Conservation (phyloP, 495 filamentous ascomycete genomes). For the Daldinia concentrica region DNA sequence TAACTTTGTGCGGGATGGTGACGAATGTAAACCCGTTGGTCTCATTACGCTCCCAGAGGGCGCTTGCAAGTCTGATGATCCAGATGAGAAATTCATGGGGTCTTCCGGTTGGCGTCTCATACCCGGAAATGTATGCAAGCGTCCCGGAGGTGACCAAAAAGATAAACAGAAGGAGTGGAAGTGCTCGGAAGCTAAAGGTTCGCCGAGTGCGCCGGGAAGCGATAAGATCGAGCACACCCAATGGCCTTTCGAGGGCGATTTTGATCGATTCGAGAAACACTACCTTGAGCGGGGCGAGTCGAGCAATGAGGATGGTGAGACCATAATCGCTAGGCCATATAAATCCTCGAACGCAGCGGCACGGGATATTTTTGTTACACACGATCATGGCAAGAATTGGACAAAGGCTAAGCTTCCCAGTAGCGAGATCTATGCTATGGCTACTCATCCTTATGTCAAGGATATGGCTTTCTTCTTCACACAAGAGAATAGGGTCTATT, state of each 20-base stretch:
- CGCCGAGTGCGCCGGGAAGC: slow-evolving; percentile 57
- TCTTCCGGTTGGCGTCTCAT: slow-evolving; percentile 92
- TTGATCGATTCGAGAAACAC: slow-evolving; percentile 68
- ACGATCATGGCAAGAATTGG: slow-evolving; percentile 90
- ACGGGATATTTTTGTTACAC: slow-evolving; percentile 71
- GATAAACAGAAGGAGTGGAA: slow-evolving; percentile 68
- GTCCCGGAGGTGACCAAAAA: slow-evolving; percentile 61
- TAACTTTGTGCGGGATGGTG: slow-evolving; percentile 74
- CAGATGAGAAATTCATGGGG: slow-evolving; percentile 75
- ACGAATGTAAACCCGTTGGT: slow-evolving; percentile 65
- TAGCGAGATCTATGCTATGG: slow-evolving; percentile 71
- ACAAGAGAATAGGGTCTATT: slow-evolving; percentile 70
- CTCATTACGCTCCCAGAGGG: slow-evolving; percentile 66
- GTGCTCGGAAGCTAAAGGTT: slow-evolving; percentile 56
- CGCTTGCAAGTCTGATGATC: slow-evolving; percentile 68
- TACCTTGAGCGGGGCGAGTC: slow-evolving; percentile 84
- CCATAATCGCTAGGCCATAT: slow-evolving; percentile 79
- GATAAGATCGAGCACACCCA: slow-evolving; percentile 68
- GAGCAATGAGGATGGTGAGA: slow-evolving; percentile 75
- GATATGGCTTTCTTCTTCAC: slow-evolving; percentile 90
- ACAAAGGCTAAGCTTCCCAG: slow-evolving; percentile 61
- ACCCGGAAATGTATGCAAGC: slow-evolving; percentile 86
- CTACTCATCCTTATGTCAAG: slow-evolving; percentile 78
- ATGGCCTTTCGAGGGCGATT: slow-evolving; percentile 65
- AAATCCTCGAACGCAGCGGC: slow-evolving; percentile 39